phyloP scores from a whole-genome alignment of 768 basidiomycete genomes.

The Auricularia sp. region DNA sequence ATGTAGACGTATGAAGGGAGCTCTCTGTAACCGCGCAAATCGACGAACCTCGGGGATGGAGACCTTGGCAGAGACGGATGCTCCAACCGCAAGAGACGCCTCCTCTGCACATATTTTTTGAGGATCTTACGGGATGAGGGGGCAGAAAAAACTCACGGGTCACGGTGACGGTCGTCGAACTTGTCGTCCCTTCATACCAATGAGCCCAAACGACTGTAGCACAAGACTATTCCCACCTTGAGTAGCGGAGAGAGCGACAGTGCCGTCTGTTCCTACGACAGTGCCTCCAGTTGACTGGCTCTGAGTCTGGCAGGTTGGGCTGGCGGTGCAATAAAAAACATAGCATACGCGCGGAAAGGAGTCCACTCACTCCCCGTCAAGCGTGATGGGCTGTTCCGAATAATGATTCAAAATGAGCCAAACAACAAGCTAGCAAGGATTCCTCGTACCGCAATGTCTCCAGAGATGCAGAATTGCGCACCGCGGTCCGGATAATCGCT shows the following conservation, averaged over 20 bases:
- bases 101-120: not conserved
- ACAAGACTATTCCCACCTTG: not conserved
- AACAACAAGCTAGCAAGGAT: not conserved
- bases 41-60: not conserved
- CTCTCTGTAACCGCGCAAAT: not conserved
- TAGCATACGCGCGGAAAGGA: not conserved
- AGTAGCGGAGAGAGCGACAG: not conserved
- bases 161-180: not conserved
- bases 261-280: not conserved
- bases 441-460: not conserved
- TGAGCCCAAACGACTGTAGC: no score
- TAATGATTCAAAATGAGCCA: not conserved
- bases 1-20: not conserved
- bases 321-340: not conserved
- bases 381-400: not conserved
- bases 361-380: not conserved
- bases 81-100: not conserved
- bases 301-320: not conserved
- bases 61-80: not conserved
- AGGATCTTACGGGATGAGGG: not conserved
- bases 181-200: not conserved
- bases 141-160: not conserved
- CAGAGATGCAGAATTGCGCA: not conserved
- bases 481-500: not conserved
- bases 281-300: not conserved